Base-by-base conservation (phyloP, 768 basidiomycete species). In the Trametes elegans region DNA sequence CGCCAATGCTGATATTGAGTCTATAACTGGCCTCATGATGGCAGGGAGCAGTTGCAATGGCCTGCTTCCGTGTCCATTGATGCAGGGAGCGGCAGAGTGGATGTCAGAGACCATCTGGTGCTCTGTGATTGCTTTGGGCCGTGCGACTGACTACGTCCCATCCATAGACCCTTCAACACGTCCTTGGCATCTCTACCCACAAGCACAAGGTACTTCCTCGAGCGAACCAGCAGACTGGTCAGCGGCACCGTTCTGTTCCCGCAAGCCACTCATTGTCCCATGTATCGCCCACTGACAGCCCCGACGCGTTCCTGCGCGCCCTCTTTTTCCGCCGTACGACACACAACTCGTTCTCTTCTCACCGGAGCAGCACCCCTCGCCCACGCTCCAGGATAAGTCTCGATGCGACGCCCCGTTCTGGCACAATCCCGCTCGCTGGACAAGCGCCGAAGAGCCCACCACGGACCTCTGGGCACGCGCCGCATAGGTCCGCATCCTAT, bases 181-280 rank as follows among this genome's bases (percentile, higher is more conserved):
- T 88, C 13, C 86, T 90, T 65, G 82, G 84, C 23, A 70, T 81
- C 49, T 64, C 76, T 19, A 77, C 82, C 0, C 83, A 85, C 56
- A 83, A 77, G 65, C 63, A 83, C 53, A 85, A 78, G 66, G 73
- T 83, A 53, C 70, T 73, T 26, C 51, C 61, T 7, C 47, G 21
- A 58, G 54, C 43, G 57, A 62, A 19, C 68, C 59, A 24, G 64
- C 59, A 23, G 61, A 58, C 43, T 71, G 76, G 52, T 64, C 39
- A 53, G 9, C 29, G 31, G 9, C 28, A 31, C 5, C 19, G 36
- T 10, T 24, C 35, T 1, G 28, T 26, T 59, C 61, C 39, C 14
- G 32, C 38, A 29, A 40, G 56, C 55, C 49, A 60, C 57, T 48
- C 67, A 42, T 3, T 75, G 74, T 60, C 43, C 19, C 35, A 38